A percentile compares a stretch with the other conserved stretches of the same genome.
Conservation (phyloP, 1,139 yeast genomes). For the Hanseniaspora gamundiae region DNA sequence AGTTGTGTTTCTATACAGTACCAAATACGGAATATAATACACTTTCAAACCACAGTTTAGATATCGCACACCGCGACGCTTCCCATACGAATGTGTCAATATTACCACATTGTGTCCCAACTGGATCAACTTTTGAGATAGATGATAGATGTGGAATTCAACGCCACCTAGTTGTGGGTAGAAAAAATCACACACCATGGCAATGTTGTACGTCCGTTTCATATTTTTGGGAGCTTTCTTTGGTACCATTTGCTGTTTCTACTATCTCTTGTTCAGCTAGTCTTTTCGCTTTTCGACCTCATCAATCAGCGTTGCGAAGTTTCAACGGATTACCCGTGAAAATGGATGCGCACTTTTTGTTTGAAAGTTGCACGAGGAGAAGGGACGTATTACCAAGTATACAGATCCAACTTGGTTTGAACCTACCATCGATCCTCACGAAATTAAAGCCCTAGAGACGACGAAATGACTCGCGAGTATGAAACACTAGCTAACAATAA, state of each 20-base stretch:
- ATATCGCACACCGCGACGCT: constrained; percentile 68
- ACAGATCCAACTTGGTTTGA: too few relatives aligned
- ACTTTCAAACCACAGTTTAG: constrained; percentile 87
- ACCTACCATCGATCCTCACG: too few relatives aligned
- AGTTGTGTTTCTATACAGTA: constrained; percentile 69
- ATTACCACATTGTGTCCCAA: constrained; percentile 88
- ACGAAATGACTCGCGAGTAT: too few relatives aligned
- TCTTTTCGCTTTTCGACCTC: too few relatives aligned
- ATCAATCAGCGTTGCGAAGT: too few relatives aligned
- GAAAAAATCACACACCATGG: constrained; percentile 91
- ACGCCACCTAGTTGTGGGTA: constrained; percentile 99
- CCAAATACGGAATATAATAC: constrained; percentile 76
- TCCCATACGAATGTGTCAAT: constrained; percentile 79
- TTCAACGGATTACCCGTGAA: background rate
- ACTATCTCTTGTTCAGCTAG: background rate
- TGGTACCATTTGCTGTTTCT: background rate
- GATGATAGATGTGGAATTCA: constrained; percentile 85
- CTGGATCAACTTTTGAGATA: constrained; percentile 62
- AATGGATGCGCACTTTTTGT: background rate
- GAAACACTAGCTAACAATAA: too few relatives aligned
- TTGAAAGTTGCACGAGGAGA: background rate
- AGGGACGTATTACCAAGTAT: too few relatives aligned
- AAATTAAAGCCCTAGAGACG: too few relatives aligned
- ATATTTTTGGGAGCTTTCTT: background rate
- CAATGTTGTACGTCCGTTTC: constrained; percentile 5